Evolutionary conservation across 495 filamentous ascomycete species (phyloP).

Genomic region (Echria macrotheca): DNA sequence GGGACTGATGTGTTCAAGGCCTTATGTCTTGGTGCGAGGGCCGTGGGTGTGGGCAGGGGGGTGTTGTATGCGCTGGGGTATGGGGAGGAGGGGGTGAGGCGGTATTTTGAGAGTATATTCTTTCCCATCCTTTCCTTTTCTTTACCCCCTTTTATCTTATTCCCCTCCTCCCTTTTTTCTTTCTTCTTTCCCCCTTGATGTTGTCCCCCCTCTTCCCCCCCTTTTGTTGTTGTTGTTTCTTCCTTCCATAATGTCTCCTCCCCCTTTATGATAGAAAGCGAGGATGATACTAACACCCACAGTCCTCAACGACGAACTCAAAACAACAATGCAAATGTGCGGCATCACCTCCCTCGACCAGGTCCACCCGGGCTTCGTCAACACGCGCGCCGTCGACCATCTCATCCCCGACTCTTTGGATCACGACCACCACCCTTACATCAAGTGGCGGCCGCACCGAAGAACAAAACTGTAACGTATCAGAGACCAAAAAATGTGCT

Average conservation of each 20-base stretch:
- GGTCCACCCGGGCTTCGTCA: constrained; percentile 61
- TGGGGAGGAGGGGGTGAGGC: constrained; percentile 69
- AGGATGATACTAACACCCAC: not conserved
- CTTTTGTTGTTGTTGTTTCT: too few relatives aligned
- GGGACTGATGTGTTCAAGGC: constrained; percentile 69
- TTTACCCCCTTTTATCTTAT: not conserved
- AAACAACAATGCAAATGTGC: constrained; percentile 72
- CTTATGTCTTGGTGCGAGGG: constrained; percentile 58
- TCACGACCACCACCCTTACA: constrained; percentile 61
- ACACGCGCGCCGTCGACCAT: constrained; percentile 67
- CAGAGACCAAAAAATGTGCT: too few relatives aligned
- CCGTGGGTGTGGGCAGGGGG: constrained; percentile 60
- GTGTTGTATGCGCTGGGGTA: constrained; percentile 61
- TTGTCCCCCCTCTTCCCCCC: too few relatives aligned
- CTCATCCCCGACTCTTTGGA: constrained; percentile 47
- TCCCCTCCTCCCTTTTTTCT: too few relatives aligned
- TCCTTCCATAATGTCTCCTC: too few relatives aligned
- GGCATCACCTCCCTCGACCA: constrained; percentile 69
- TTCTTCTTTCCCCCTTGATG: too few relatives aligned
- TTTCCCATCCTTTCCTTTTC: not conserved
- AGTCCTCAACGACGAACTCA: constrained; percentile 74
- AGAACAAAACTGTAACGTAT: too few relatives aligned
- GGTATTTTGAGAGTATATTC: constrained; percentile 53
- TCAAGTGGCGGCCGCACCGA: constrained; percentile 40
- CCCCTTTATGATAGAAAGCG: too few relatives aligned